phyloP scores from a whole-genome alignment of 352 stramenopile species.

The Pythium angustatum region DNA sequence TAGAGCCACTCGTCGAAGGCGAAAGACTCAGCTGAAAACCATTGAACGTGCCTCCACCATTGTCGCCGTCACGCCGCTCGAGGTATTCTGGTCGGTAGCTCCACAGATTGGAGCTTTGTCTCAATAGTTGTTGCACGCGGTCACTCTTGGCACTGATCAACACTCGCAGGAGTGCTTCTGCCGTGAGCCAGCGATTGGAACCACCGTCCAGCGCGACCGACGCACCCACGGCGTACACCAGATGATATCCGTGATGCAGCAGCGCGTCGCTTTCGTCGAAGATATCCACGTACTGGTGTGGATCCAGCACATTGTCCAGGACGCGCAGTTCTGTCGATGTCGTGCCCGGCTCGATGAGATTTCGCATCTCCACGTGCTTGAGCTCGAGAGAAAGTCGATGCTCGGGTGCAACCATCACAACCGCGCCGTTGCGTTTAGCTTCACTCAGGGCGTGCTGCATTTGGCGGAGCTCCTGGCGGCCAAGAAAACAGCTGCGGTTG shows the following conservation, averaged over 20 bases:
- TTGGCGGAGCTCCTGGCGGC: slow-evolving; percentile 22
- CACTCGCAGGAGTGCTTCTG: slow-evolving; percentile 44
- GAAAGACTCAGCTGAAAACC: not conserved
- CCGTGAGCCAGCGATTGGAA: slow-evolving; percentile 46
- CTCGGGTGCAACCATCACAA: slow-evolving; percentile 80
- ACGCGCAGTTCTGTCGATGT: not conserved
- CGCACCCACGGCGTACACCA: slow-evolving; percentile 81
- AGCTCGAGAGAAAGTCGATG: slow-evolving; percentile 88
- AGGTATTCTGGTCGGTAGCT: slow-evolving; percentile 37
- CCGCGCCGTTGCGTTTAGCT: slow-evolving; percentile 36
- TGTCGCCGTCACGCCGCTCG: slow-evolving; percentile 28
- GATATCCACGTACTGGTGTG: slow-evolving; percentile 63
- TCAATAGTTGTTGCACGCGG: slow-evolving; percentile 39
- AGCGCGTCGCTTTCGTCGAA: slow-evolving; percentile 88
- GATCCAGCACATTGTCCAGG: not conserved
- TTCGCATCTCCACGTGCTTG: slow-evolving; percentile 55
- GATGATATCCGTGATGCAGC: slow-evolving; percentile 84
- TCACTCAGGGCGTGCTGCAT: slow-evolving; percentile 44
- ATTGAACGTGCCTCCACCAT: not conserved
- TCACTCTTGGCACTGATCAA: slow-evolving; percentile 14
- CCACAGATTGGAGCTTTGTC: slow-evolving; percentile 32
- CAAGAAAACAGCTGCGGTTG: slow-evolving; percentile 51
- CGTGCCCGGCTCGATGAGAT: slow-evolving; percentile 11
- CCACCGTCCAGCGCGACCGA: slow-evolving; percentile 45
- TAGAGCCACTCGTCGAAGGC: not conserved